Percentiles rank a stretch among this genome's conserved stretches.
Evolutionary conservation across 2,329 filamentous ascomycete genomes (phyloP).

Genomic region (Biscogniauxia mediterranea): DNA sequence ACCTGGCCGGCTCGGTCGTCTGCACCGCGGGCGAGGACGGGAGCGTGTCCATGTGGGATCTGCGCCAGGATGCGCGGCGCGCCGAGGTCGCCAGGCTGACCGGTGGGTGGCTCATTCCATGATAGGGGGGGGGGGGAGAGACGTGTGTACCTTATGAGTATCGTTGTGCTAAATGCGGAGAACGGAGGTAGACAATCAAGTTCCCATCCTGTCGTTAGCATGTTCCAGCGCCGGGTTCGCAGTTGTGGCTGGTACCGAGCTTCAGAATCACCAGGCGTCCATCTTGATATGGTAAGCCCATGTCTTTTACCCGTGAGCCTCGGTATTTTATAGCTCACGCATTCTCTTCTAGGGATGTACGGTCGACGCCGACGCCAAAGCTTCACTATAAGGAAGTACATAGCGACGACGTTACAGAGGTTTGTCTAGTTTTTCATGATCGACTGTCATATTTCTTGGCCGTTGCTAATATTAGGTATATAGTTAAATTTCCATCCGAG

Average conservation of each 20-base stretch:
- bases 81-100: slow-evolving; percentile 44
- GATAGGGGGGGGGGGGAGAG: too few relatives aligned
- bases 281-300: slow-evolving; percentile 58
- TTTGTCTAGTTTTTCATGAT: slow-evolving; percentile 33
- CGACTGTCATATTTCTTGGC: background rate
- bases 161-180: slow-evolving; percentile 16
- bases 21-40: slow-evolving; percentile 74
- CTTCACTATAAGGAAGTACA: slow-evolving; percentile 63
- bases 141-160: too few relatives aligned
- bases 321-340: slow-evolving; percentile 2
- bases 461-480: slow-evolving; percentile 23
- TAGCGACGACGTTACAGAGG: slow-evolving; percentile 66
- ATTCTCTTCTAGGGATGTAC: slow-evolving; percentile 52
- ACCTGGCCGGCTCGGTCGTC: slow-evolving; percentile 51
- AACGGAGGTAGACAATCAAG: slow-evolving; percentile 39
- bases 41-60: slow-evolving; percentile 63
- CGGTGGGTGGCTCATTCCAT: slow-evolving; percentile 38
- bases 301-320: background rate
- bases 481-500: slow-evolving; percentile 61
- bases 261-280: slow-evolving; percentile 61
- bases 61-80: slow-evolving; percentile 44
- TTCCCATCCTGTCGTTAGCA: slow-evolving; percentile 63
- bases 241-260: slow-evolving; percentile 71
- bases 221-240: slow-evolving; percentile 55
- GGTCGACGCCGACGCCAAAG: slow-evolving; percentile 45